Percentiles rank a stretch among this genome's conserved stretches.
phyloP scores from a whole-genome alignment of 306 rosid species.

The Potentilla sterilis region DNA sequence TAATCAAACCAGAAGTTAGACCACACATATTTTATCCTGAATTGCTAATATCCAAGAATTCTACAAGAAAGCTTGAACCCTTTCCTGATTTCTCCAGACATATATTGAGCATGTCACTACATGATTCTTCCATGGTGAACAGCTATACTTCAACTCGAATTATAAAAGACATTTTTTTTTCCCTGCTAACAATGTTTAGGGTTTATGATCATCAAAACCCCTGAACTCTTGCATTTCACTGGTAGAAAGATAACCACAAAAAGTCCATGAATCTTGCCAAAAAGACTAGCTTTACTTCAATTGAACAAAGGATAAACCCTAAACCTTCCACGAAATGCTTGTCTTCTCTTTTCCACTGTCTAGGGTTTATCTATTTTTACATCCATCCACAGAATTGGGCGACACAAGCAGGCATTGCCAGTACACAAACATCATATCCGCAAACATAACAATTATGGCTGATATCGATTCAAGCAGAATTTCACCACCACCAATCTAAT shows the following conservation, averaged over 20 bases:
- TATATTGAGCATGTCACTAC: not conserved
- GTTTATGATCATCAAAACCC: not conserved
- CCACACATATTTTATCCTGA: not conserved
- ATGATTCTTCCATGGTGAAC: not conserved
- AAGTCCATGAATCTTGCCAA: not conserved
- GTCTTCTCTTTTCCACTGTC: not conserved
- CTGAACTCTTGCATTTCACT: not conserved
- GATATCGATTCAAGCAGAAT: not conserved
- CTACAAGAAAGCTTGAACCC: not conserved
- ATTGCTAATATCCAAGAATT: not conserved
- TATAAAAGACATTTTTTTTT: not conserved
- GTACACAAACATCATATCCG: not conserved
- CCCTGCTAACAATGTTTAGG: not conserved
- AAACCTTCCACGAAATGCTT: not conserved
- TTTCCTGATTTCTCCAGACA: not conserved
- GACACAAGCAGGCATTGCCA: not conserved
- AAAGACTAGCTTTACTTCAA: not conserved
- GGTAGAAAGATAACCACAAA: not conserved
- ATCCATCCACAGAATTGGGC: not conserved
- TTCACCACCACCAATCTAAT: not conserved
- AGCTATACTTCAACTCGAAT: not conserved
- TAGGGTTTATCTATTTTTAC: not conserved
- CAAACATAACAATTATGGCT: not conserved
- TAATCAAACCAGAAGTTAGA: not conserved
- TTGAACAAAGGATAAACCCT: not conserved